Evolutionary conservation across 495 filamentous ascomycete genomes (phyloP).

Genomic region (Parathielavia appendiculata): DNA sequence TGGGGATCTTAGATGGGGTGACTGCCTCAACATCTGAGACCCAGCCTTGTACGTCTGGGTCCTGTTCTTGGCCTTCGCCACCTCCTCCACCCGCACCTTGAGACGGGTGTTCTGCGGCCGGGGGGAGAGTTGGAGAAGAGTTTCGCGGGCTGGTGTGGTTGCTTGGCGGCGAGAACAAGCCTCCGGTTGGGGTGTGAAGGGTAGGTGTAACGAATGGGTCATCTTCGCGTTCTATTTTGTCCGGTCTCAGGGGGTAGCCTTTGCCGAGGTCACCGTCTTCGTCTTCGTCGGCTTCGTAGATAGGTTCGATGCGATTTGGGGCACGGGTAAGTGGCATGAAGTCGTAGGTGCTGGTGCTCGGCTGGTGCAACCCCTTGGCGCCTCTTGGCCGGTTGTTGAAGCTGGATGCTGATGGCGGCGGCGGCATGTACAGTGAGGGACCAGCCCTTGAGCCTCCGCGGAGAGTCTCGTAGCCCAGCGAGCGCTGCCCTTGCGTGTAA

Average conservation of each 20-base stretch:
- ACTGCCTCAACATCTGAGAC: conserved; percentile 55
- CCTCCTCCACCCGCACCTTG: background rate
- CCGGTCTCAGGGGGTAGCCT: conserved; percentile 14
- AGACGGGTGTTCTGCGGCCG: conserved; percentile 16
- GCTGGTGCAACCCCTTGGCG: conserved; percentile 30
- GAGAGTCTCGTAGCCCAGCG: conserved; percentile 42
- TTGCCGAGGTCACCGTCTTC: conserved; percentile 29
- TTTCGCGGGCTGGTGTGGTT: conserved; percentile 5
- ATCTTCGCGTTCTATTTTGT: conserved; percentile 23
- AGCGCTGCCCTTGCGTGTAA: conserved; percentile 35
- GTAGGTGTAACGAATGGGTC: conserved; percentile 45
- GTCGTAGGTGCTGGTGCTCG: conserved; percentile 26
- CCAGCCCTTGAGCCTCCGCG: conserved; percentile 21
- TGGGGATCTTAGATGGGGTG: conserved; percentile 19
- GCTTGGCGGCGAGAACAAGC: conserved; percentile 8
- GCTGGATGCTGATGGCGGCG: conserved; percentile 17
- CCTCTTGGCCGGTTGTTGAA: conserved; percentile 15
- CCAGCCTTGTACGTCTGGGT: conserved; percentile 57
- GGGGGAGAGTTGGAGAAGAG: background rate
- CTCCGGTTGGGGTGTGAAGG: conserved; percentile 4
- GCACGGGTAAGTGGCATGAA: conserved; percentile 18
- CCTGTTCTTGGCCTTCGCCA: conserved; percentile 26
- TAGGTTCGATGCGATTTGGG: conserved; percentile 46
- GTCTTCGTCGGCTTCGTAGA: conserved; percentile 65
- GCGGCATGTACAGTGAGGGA: conserved; percentile 19